phyloP scores from a whole-genome alignment of 305 asterid genomes.

The Euphrasia arctica region DNA sequence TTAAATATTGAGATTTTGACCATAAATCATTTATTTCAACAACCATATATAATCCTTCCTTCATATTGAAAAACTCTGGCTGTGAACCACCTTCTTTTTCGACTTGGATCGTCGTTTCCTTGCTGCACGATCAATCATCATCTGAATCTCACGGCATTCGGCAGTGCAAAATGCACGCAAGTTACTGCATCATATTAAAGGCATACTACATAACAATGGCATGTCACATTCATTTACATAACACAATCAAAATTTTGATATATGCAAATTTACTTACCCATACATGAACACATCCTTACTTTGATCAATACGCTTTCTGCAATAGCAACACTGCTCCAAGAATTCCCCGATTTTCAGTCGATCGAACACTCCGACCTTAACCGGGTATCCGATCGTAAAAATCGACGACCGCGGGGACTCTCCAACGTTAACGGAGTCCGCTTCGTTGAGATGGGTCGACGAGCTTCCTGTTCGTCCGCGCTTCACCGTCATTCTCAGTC shows the following conservation, averaged over 20 bases:
- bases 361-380: not conserved
- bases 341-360: slow-evolving; percentile 33
- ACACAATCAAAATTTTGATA: no score
- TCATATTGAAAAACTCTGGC: slow-evolving; percentile 8
- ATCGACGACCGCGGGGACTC: slow-evolving; percentile 25
- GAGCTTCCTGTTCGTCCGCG: slow-evolving; percentile 24
- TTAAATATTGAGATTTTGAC: not conserved
- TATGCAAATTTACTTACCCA: slow-evolving; percentile 31
- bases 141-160: slow-evolving; percentile 39
- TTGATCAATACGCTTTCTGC: slow-evolving; percentile 31
- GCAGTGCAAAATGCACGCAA: slow-evolving; percentile 39
- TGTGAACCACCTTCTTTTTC: slow-evolving; percentile 2
- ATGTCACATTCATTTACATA: not conserved
- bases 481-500: slow-evolving; percentile 27
- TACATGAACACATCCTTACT: slow-evolving; percentile 47
- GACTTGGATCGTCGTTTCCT: slow-evolving; percentile 2
- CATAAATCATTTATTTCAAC: not conserved
- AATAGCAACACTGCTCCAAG: slow-evolving; percentile 41
- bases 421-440: slow-evolving; percentile 12
- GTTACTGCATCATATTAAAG: slow-evolving; percentile 29
- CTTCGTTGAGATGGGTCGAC: slow-evolving; percentile 16
- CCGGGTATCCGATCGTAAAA: slow-evolving; percentile 26
- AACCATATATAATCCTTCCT: slow-evolving; percentile 1
- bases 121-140: slow-evolving; percentile 24
- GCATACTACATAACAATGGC: not conserved